Conservation (phyloP, 257 asterid genomes). For the Craterostigma plantagineum region DNA sequence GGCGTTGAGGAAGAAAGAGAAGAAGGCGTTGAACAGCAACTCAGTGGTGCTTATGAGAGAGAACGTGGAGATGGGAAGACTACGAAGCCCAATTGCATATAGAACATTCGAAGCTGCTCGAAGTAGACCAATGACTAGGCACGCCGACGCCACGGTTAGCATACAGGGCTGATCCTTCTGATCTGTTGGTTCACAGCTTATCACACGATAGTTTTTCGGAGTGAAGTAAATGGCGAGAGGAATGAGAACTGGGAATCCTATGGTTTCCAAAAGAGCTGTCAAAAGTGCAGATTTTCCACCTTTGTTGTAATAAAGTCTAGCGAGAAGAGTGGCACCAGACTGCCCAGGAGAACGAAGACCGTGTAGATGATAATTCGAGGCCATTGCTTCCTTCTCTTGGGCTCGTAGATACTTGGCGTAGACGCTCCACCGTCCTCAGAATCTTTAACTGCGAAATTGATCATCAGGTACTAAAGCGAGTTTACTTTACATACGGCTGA, state of each 20-base stretch:
- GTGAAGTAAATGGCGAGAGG: constrained; percentile 18
- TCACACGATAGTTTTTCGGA: not conserved
- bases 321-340: constrained; percentile 25
- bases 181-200: too few relatives aligned
- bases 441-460: too few relatives aligned
- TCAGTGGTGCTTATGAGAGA: constrained; percentile 35
- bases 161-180: not conserved
- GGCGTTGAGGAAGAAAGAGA: constrained; percentile 27
- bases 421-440: too few relatives aligned
- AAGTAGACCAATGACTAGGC: constrained; percentile 19
- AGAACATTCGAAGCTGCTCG: constrained; percentile 16
- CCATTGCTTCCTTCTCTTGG: constrained; percentile 20
- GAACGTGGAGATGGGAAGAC: constrained; percentile 38
- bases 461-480: too few relatives aligned
- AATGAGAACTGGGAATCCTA: constrained; percentile 37
- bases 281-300: constrained; percentile 40
- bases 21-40: constrained; percentile 38
- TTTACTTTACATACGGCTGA: too few relatives aligned
- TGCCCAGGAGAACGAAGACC: constrained; percentile 24
- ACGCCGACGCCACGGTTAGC: constrained; percentile 2
- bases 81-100: constrained; percentile 26
- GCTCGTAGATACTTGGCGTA: too few relatives aligned
- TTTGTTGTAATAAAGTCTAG: constrained; percentile 26
- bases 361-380: constrained; percentile 15
- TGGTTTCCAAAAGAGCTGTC: constrained; percentile 25